phyloP scores from a whole-genome alignment of 106 monocot species.

The Dendrobium catenatum region DNA sequence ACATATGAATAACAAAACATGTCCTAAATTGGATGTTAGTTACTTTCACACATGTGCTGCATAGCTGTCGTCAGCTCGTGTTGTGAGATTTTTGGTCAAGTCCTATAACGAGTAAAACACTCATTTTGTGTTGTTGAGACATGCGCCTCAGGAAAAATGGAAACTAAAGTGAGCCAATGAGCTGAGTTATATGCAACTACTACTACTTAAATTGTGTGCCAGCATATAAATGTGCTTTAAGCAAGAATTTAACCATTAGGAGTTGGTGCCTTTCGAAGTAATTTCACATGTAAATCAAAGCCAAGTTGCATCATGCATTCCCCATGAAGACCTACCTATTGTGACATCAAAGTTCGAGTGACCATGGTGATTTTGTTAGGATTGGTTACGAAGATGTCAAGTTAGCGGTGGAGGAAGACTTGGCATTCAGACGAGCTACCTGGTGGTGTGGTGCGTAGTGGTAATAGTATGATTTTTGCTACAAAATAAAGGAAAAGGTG shows the following conservation, averaged over 20 bases:
- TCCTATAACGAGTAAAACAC: neutral
- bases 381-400: too few relatives aligned
- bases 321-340: too few relatives aligned
- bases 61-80: slow-evolving; percentile 10
- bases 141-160: neutral
- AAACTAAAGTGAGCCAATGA: neutral
- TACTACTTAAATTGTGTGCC: too few relatives aligned
- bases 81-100: slow-evolving; percentile 3
- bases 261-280: too few relatives aligned
- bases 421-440: neutral
- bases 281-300: too few relatives aligned
- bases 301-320: too few relatives aligned
- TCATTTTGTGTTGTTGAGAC: slow-evolving; percentile 4
- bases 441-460: slow-evolving; percentile 1
- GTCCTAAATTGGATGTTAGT: slow-evolving; percentile 4
- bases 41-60: slow-evolving; percentile 11
- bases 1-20: neutral
- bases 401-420: slow-evolving; percentile 1
- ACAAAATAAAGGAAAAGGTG: slow-evolving; percentile 15
- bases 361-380: too few relatives aligned
- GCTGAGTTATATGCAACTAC: too few relatives aligned
- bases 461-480: neutral
- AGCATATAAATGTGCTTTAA: too few relatives aligned
- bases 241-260: too few relatives aligned
- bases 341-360: too few relatives aligned